Base-by-base conservation (phyloP, 2,329 filamentous ascomycete genomes). In the Claviceps lovelessii region DNA sequence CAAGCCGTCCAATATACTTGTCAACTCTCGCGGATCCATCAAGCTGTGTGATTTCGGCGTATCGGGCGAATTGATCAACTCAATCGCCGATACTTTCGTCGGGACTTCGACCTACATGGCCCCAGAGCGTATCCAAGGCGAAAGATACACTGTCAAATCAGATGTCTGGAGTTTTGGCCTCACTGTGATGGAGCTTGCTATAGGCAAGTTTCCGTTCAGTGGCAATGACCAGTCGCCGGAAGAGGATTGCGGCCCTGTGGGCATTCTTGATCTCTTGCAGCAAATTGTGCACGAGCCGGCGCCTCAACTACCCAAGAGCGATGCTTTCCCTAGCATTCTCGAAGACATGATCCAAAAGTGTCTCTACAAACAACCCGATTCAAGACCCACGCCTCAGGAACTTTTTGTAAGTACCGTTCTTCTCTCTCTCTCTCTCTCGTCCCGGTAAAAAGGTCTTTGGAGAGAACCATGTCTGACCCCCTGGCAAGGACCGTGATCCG, bases 41-140 rank as follows among this genome's bases (percentile, higher is more conserved):
- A 98, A 98, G 73, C 80, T 98, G 6, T 97, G 91, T 72, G 93
- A 98, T 70, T 98, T 98, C 68, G 93, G 93, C 62, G 93, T 98
- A n/a, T 96, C 91, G 5, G 93, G 90, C 61, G 93, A 98, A 70
- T 81, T 96, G 17, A 90, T 97, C 68, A 97, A 97, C 72, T 97
- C 93, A 5, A 90, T 98, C 60, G 93, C 93, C 52, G 91, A 97
- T 67, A 98, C 93, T 0, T 98, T 98, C 64, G 93, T 98, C 41
- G 93, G 93, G 53, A 98, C 93, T 1, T 96, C 93, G 42, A 98
- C 93, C 55, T 98, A 98, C 75, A 98, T 98, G 93, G 93, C 93
- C 0, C 93, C 93, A 0, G 93, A 98, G 74, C 83, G 93, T 69
- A 98, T 98, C 61, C 90, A 97, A 68, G 93, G 93, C 58, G 90